These are phyloP conservation scores for Aspergillus texensis DNA, from an alignment of 2,329 filamentous ascomycete genomes.

Conservation along the genomic window DNA sequence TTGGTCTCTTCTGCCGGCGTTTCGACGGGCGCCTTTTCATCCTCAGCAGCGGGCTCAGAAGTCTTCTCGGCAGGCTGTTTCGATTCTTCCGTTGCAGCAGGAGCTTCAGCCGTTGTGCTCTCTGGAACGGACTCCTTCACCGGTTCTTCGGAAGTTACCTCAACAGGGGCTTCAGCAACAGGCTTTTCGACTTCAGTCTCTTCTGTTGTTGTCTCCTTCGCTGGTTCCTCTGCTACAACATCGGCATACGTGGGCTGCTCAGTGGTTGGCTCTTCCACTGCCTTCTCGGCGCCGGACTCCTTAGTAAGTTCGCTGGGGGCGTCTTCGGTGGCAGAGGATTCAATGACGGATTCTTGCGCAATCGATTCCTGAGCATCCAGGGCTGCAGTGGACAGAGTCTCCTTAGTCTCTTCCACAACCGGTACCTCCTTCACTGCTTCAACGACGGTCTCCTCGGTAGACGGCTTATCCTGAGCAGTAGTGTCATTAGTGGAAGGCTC, in stretches of 20 bases:
- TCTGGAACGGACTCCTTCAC: neutral
- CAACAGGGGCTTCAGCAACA: conserved; percentile 1
- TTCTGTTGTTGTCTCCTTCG: neutral
- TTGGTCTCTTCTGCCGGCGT: neutral
- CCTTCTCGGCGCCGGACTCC: neutral
- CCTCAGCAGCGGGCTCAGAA: conserved; percentile 11
- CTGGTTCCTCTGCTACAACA: neutral
- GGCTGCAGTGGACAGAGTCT: neutral
- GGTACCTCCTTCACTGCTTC: neutral
- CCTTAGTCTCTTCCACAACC: neutral
- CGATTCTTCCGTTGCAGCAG: neutral
- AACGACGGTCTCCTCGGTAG: neutral
- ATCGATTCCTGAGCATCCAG: neutral
- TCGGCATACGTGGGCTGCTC: neutral
- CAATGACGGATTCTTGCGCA: neutral
- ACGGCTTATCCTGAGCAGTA: neutral
- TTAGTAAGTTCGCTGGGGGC: neutral
- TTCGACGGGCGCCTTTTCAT: conserved; percentile 1
- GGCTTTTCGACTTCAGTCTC: neutral
- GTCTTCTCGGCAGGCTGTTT: conserved; percentile 10
- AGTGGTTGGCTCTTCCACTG: neutral
- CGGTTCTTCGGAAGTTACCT: conserved; percentile 4
- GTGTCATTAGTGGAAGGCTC: neutral
- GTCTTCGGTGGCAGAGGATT: neutral
- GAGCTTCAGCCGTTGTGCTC: neutral